These are phyloP conservation scores for Ascochyta pisi DNA, from an alignment of 2,329 filamentous ascomycete genomes.

Conservation along the genomic window DNA sequence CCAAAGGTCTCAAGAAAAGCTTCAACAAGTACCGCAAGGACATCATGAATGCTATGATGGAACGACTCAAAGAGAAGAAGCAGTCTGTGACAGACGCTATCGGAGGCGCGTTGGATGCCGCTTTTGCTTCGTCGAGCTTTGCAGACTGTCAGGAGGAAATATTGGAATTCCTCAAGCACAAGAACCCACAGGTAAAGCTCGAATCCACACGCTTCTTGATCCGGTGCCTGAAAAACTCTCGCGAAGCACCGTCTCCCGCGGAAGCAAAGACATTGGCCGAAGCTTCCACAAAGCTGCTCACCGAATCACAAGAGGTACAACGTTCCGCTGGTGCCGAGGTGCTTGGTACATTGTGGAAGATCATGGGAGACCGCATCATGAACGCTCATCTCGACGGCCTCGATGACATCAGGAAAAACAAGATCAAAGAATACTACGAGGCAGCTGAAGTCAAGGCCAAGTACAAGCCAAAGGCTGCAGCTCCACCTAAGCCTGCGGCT, in stretches of 20 bases:
- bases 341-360: conserved; percentile 96
- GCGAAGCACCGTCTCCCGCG: conserved; percentile 80
- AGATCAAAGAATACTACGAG: conserved; percentile 92
- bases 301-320: conserved; percentile 85
- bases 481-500: conserved; percentile 64
- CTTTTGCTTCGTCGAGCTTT: conserved; percentile 71
- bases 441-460: conserved; percentile 85
- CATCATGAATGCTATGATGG: conserved; percentile 89
- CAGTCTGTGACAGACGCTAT: conserved; percentile 85
- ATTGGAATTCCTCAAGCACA: conserved; percentile 82
- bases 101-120: conserved; percentile 79
- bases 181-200: conserved; percentile 97
- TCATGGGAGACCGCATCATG: conserved; percentile 96
- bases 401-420: conserved; percentile 93
- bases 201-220: conserved; percentile 94
- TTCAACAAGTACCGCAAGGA: conserved; percentile 82
- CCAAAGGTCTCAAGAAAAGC: conserved; percentile 78
- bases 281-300: conserved; percentile 83
- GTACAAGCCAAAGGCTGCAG: conserved; percentile 83
- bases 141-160: conserved; percentile 93
- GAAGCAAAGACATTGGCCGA: conserved; percentile 90
- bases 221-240: conserved; percentile 81
- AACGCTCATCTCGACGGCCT: conserved; percentile 87
- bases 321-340: conserved; percentile 91
- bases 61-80: conserved; percentile 98